phyloP scores from a whole-genome alignment of 2,329 filamentous ascomycete species.

The Penicillium sp. region DNA sequence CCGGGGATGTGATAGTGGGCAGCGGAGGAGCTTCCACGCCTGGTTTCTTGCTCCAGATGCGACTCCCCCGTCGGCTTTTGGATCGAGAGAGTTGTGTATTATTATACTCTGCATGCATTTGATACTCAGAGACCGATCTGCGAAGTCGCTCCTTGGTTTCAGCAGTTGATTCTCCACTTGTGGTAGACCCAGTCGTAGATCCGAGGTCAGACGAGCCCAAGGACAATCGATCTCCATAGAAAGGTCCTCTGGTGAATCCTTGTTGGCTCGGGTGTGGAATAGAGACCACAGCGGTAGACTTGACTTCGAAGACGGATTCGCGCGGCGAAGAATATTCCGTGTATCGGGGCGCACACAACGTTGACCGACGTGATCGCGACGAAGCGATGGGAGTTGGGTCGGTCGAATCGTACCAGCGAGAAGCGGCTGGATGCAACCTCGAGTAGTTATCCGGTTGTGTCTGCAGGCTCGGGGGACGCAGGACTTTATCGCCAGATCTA shows the following conservation, averaged over 20 bases:
- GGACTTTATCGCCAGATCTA: constrained; percentile 11
- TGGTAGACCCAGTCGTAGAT: constrained; percentile 7
- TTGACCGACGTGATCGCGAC: constrained; percentile 20
- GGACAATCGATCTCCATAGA: constrained; percentile 17
- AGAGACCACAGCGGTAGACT: not conserved
- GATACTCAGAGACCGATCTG: constrained; percentile 17
- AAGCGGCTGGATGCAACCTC: constrained; percentile 11
- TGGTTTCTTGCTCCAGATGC: constrained; percentile 19
- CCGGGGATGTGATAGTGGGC: constrained; percentile 23
- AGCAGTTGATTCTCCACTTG: not conserved
- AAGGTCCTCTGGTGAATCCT: constrained; percentile 5
- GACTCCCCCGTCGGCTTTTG: constrained; percentile 13
- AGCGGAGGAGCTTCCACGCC: constrained; percentile 22
- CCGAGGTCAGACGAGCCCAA: constrained; percentile 1
- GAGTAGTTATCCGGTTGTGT: constrained; percentile 18
- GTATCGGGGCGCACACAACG: constrained; percentile 25
- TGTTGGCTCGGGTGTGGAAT: not conserved
- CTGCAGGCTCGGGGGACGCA: constrained; percentile 24
- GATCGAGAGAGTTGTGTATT: constrained; percentile 16
- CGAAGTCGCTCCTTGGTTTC: constrained; percentile 6
- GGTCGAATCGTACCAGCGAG: constrained; percentile 20
- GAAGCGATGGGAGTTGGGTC: constrained; percentile 9
- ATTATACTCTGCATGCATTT: not conserved
- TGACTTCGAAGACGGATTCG: not conserved
- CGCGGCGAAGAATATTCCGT: constrained; percentile 20